These are phyloP conservation scores for Gleditsia sinensis DNA, from an alignment of 306 rosid genomes.

Conservation along the genomic window DNA sequence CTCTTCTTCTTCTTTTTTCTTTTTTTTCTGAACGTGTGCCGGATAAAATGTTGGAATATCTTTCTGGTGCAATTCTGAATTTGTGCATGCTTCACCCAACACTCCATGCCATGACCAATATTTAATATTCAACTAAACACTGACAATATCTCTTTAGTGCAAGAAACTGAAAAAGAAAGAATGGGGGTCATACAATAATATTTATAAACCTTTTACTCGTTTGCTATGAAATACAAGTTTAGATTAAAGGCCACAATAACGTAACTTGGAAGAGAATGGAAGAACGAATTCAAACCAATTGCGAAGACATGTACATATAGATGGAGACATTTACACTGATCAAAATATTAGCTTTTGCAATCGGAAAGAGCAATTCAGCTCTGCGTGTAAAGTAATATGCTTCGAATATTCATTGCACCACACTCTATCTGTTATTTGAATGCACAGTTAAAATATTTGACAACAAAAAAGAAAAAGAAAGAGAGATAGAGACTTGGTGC, in stretches of 20 bases:
- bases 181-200: background rate
- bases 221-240: background rate
- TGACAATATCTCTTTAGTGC: background rate
- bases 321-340: background rate
- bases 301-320: too few relatives aligned
- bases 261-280: constrained; percentile 39
- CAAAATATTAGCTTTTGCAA: constrained; percentile 13
- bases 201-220: background rate
- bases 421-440: constrained; percentile 23
- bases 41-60: too few relatives aligned
- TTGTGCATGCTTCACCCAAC: too few relatives aligned
- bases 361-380: too few relatives aligned
- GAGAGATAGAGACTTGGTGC: background rate
- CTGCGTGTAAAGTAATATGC: constrained; percentile 23
- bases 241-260: background rate
- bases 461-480: background rate
- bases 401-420: constrained; percentile 41
- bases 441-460: constrained; percentile 21
- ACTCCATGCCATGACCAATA: too few relatives aligned
- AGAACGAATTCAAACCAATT: constrained; percentile 25
- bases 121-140: background rate
- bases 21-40: too few relatives aligned
- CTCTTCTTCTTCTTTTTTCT: constrained; percentile 7
- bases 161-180: background rate
- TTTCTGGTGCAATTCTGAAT: too few relatives aligned